Conservation (phyloP, 116 monocot genomes). For the Posidonia oceanica region DNA sequence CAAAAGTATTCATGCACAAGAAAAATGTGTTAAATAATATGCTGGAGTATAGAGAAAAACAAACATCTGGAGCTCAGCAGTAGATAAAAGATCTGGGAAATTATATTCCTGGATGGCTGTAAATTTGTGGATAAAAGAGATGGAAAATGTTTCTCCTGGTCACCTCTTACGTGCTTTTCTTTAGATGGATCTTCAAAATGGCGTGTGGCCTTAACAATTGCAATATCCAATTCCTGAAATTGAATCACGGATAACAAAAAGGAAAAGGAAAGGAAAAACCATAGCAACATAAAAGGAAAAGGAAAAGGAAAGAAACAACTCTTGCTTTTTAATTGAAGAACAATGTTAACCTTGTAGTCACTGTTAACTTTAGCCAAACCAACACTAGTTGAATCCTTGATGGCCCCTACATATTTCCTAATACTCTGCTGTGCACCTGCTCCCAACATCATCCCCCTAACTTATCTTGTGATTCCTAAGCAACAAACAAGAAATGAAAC, state of each 20-base stretch:
- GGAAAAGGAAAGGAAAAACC: background rate
- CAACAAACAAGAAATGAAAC: too few relatives aligned
- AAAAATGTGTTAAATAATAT: too few relatives aligned
- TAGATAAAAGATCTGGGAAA: too few relatives aligned
- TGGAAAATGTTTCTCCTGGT: conserved; percentile 10
- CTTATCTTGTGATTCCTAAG: background rate
- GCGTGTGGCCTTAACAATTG: conserved; percentile 79
- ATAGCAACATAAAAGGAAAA: too few relatives aligned
- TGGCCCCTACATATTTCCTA: conserved; percentile 7
- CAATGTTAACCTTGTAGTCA: conserved; percentile 14
- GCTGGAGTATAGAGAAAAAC: too few relatives aligned
- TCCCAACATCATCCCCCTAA: conserved; percentile 7
- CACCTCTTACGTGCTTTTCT: conserved; percentile 67
- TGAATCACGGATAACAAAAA: conserved; percentile 4
- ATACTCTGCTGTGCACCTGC: conserved; percentile 5
- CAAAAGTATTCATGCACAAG: too few relatives aligned
- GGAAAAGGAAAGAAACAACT: conserved; percentile 7
- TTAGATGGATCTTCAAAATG: conserved; percentile 68
- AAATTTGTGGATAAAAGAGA: background rate
- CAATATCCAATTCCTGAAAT: conserved; percentile 71
- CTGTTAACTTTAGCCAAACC: conserved; percentile 24
- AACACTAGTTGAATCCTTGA: conserved; percentile 21
- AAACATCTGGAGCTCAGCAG: too few relatives aligned
- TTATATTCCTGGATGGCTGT: too few relatives aligned
- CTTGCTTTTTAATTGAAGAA: background rate